Base-by-base conservation (phyloP, 1,284 basidiomycete genomes). In the Sparassis latifolia region DNA sequence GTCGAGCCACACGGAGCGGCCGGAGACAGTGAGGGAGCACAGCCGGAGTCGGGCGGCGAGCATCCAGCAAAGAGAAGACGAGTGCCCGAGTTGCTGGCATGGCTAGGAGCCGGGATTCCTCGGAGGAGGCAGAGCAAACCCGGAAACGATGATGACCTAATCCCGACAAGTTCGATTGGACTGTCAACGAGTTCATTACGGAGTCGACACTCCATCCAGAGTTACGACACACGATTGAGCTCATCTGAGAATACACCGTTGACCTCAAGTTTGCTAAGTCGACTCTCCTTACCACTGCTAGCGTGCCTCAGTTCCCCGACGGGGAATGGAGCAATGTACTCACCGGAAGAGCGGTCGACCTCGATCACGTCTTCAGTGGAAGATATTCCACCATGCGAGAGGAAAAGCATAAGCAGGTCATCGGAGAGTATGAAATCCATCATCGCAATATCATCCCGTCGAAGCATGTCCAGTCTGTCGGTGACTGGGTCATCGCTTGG, bases 281-380 rank as follows among this genome's bases (percentile, higher is more conserved):
- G 6, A 6, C 7, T 7, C 35, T 37, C 12, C 12, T 37, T 12
- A 12, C 35, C 7, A 12, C 20, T 27, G 27, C 28, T 42, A 27
- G 40, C 9, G 20, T 28, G 5, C 47, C 48, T 3, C 10, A 31
- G 31, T 49, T 49, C 38, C 47, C 51, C 27, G 33, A 33, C 2
- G 32, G 32, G 10, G 44, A 53, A 37, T 53, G 52, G 48, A 37
- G 3, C 10, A 53, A 50, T 27, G n/a, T 52, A 0, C 44, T 53
- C n/a, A 4, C 5, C 3, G 52, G 52, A 9, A 27, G 28, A 10
- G n/a, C 40, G 5, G 45, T 53, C 48, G 41, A 53, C 40, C 48
- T 53, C 45, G 48, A 53, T 44, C 33, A 31, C 1, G 44, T 53
- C 10, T 30, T 53, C 40, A 6, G 39, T 1, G 44, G 48, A 20